These are phyloP conservation scores for Gastrodia elata DNA, from an alignment of 106 monocot species.

Conservation along the genomic window DNA sequence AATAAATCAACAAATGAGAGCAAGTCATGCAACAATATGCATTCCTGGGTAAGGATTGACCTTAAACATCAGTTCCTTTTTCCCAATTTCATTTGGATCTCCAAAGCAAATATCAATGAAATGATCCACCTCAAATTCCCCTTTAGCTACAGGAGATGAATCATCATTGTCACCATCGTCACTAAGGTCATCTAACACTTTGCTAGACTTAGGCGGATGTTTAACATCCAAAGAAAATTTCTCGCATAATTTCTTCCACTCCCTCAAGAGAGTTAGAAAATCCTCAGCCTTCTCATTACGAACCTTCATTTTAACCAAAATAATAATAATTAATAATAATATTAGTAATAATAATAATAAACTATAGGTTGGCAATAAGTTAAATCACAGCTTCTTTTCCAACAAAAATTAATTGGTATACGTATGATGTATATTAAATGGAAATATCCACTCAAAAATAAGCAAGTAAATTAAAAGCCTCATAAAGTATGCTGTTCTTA, in stretches of 20 bases:
- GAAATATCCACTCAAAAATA: too few relatives aligned
- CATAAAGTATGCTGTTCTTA: too few relatives aligned
- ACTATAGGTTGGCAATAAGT: too few relatives aligned
- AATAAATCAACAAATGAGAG: neutral
- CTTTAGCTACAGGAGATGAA: conserved; percentile 4
- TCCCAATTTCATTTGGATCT: conserved; percentile 35
- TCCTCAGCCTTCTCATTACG: conserved; percentile 84
- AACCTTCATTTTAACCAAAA: conserved; percentile 29
- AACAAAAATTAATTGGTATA: neutral
- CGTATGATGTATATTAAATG: too few relatives aligned
- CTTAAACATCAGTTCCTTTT: conserved; percentile 58
- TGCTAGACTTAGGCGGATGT: neutral
- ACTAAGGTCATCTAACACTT: conserved; percentile 18
- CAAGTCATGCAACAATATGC: neutral
- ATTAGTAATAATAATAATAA: too few relatives aligned
- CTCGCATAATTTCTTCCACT: conserved; percentile 59
- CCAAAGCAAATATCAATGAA: conserved; percentile 74
- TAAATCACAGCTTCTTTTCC: neutral
- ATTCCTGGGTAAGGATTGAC: conserved; percentile 10
- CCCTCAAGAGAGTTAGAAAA: conserved; percentile 55
- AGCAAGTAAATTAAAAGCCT: too few relatives aligned
- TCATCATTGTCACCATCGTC: conserved; percentile 23
- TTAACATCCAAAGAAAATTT: conserved; percentile 17
- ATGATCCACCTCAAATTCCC: conserved; percentile 63
- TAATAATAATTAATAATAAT: neutral